Conservation (phyloP, 768 basidiomycete genomes). For the Auricularia sp. region DNA sequence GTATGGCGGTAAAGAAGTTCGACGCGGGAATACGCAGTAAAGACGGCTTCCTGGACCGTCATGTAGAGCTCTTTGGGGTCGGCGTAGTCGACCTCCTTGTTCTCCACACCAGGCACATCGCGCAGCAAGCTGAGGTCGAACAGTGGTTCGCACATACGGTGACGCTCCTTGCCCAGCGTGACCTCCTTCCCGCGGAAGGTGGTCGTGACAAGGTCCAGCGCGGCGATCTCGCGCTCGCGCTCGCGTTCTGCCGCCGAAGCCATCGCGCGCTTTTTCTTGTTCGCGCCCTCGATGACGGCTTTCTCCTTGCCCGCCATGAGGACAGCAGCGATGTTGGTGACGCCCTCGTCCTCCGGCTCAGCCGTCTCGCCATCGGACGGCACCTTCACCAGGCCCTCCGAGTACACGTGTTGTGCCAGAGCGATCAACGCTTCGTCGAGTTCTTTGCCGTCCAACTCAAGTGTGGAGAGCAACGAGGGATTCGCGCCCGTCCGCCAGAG, state of each 20-base stretch:
- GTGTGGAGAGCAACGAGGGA: slow-evolving; percentile 45
- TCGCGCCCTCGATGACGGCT: slow-evolving; percentile 76
- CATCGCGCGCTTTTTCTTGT: slow-evolving; percentile 66
- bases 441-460: slow-evolving; percentile 33
- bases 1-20: slow-evolving; percentile 60
- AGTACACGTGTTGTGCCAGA: slow-evolving; percentile 54
- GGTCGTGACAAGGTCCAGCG: slow-evolving; percentile 69
- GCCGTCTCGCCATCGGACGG: slow-evolving; percentile 66
- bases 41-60: slow-evolving; percentile 59
- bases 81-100: slow-evolving; percentile 14
- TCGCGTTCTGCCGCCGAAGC: slow-evolving; percentile 72
- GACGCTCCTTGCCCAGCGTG: slow-evolving; percentile 77
- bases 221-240: slow-evolving; percentile 71
- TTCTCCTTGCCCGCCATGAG: slow-evolving; percentile 86
- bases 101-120: slow-evolving; percentile 22
- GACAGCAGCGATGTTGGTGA: slow-evolving; percentile 84
- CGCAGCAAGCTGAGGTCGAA: slow-evolving; percentile 58
- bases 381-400: slow-evolving; percentile 57
- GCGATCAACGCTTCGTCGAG: slow-evolving; percentile 45
- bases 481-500: slow-evolving; percentile 49
- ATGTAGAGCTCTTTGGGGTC: slow-evolving; percentile 17
- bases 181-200: slow-evolving; percentile 62
- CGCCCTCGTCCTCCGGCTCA: slow-evolving; percentile 62
- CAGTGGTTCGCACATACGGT: slow-evolving; percentile 84
- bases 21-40: slow-evolving; percentile 45